These are phyloP conservation scores for Parastagonospora avenae DNA, from an alignment of 2,329 filamentous ascomycete genomes.

Conservation along the genomic window DNA sequence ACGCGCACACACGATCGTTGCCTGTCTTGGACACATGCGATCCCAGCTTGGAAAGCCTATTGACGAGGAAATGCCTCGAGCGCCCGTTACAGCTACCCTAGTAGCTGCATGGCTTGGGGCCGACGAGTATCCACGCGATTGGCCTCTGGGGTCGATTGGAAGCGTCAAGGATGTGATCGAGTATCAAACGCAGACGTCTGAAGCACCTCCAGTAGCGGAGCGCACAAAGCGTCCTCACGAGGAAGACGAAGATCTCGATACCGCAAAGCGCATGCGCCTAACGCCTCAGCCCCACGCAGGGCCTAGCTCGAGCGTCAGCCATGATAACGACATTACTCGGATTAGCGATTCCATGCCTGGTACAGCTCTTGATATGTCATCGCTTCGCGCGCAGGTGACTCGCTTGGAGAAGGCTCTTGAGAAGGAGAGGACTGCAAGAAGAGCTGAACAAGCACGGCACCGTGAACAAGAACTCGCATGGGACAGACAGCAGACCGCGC, in stretches of 20 bases:
- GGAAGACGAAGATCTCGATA: constrained; percentile 27
- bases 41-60: constrained; percentile 40
- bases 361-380: constrained; percentile 18
- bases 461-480: constrained; percentile 22
- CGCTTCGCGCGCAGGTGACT: constrained; percentile 14
- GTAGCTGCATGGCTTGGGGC: constrained; percentile 32
- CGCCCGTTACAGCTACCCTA: constrained; percentile 27
- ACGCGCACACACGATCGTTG: constrained; percentile 44
- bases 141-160: constrained; percentile 40
- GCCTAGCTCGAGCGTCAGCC: constrained; percentile 2
- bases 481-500: constrained; percentile 31
- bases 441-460: constrained; percentile 15
- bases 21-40: constrained; percentile 41
- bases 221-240: constrained; percentile 36
- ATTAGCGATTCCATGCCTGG: constrained; percentile 51
- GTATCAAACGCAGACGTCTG: constrained; percentile 33
- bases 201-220: constrained; percentile 16
- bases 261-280: constrained; percentile 42
- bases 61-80: constrained; percentile 30
- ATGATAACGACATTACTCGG: constrained; percentile 42
- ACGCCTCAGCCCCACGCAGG: constrained; percentile 33
- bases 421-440: constrained; percentile 12
- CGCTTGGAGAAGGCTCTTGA: constrained; percentile 6
- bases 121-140: constrained; percentile 14
- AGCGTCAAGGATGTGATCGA: constrained; percentile 37